phyloP scores from a whole-genome alignment of 1,139 yeast genomes.

The Yamadazyma blattariae region DNA sequence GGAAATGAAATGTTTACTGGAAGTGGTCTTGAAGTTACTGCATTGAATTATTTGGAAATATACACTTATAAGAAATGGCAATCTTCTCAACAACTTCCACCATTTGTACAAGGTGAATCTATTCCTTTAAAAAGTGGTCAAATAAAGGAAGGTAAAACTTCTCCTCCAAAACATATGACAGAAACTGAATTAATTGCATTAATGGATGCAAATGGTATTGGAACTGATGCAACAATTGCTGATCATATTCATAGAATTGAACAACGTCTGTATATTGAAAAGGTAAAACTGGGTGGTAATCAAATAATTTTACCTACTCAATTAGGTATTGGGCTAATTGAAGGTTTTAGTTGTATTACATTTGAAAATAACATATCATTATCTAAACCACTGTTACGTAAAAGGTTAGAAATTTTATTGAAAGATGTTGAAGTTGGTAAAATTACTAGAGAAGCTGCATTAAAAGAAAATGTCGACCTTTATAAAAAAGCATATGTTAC shows the following conservation, averaged over 20 bases:
- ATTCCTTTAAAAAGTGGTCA: slow-evolving; percentile 54
- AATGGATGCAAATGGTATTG: slow-evolving; percentile 97
- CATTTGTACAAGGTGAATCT: slow-evolving; percentile 53
- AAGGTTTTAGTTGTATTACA: slow-evolving; percentile 81
- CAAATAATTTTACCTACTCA: slow-evolving; percentile 69
- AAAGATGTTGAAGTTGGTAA: slow-evolving; percentile 67
- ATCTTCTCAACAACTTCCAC: slow-evolving; percentile 63
- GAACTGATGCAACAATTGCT: slow-evolving; percentile 99
- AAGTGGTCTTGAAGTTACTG: slow-evolving; percentile 68
- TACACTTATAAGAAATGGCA: slow-evolving; percentile 83
- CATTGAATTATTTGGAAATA: slow-evolving; percentile 74
- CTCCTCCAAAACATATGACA: slow-evolving; percentile 80
- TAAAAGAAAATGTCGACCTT: slow-evolving; percentile 52
- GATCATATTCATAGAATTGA: slow-evolving; percentile 88
- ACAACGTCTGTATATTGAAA: slow-evolving; percentile 62
- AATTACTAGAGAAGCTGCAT: slow-evolving; percentile 51
- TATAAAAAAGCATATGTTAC: slow-evolving; percentile 61
- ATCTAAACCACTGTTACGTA: slow-evolving; percentile 85
- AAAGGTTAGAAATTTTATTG: slow-evolving; percentile 68
- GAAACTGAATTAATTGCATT: slow-evolving; percentile 89
- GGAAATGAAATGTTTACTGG: slow-evolving; percentile 70
- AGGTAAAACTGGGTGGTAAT: slow-evolving; percentile 33
- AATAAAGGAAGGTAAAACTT: slow-evolving; percentile 70
- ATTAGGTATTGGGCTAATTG: slow-evolving; percentile 83
- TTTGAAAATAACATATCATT: slow-evolving; percentile 65